Conservation (phyloP, 805 yeast species). For the Ogataea methanolica region DNA sequence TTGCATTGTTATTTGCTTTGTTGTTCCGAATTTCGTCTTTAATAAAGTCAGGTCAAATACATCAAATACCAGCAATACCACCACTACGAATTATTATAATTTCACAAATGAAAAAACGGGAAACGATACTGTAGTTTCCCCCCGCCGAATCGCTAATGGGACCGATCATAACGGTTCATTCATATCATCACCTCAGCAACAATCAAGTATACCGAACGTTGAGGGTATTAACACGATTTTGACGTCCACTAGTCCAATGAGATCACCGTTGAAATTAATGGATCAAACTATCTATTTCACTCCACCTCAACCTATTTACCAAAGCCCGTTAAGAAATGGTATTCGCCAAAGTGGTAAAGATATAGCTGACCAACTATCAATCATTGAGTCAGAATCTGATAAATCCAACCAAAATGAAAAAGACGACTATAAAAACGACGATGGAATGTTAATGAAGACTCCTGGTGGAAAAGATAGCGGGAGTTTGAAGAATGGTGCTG, state of each 20-base stretch:
- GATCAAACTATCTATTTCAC: constrained; percentile 20
- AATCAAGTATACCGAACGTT: too few relatives aligned
- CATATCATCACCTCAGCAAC: background rate
- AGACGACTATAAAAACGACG: too few relatives aligned
- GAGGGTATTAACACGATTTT: too few relatives aligned
- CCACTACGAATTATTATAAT: constrained; percentile 23
- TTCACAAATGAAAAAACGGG: constrained; percentile 10
- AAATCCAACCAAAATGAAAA: too few relatives aligned
- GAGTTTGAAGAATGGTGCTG: background rate
- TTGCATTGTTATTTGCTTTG: constrained; percentile 13
- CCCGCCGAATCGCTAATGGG: background rate
- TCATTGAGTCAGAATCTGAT: background rate
- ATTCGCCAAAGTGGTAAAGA: constrained; percentile 2
- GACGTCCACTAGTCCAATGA: constrained; percentile 3
- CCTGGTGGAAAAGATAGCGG: background rate
- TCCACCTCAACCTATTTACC: constrained; percentile 13
- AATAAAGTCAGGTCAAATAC: constrained; percentile 18
- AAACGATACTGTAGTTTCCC: background rate
- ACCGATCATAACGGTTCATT: background rate
- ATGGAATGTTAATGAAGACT: background rate
- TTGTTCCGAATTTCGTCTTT: constrained; percentile 27
- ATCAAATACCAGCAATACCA: constrained; percentile 11
- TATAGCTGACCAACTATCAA: background rate
- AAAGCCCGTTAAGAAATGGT: background rate
- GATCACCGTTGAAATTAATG: constrained; percentile 11